Evolutionary conservation across 148 eudicot genomes (phyloP), one percentile per base, ranked within the genome.

Genomic region (Persicaria tinctoria): DNA sequence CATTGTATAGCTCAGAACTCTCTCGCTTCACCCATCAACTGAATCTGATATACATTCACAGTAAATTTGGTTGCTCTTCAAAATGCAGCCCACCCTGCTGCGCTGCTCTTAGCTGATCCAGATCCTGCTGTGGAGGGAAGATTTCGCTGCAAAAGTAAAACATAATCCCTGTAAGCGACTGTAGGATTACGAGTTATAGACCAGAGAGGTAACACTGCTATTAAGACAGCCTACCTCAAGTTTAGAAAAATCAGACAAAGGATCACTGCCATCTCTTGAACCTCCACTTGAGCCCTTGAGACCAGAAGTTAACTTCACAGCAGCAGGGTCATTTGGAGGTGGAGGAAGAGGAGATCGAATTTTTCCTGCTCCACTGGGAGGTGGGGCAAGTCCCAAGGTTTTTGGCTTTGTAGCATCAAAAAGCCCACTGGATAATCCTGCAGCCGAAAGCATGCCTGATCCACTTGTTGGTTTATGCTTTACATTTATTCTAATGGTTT

Each of bases 81-180:
- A 80, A 94, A 90, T 46, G 99, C 99, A 20, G 99, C 99, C 99
- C 99, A 95, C 77, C 99, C 99, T 76, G 99, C 94, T 70, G 92
- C 99, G 76, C 80, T 84, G 78, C 79, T 78, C 78, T 85, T 88
- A 68, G 85, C 76, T 76, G 99, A 75, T 79, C 85, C 96, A 48
- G 96, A 78, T 80, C 86, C 96, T 6, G 86, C 75, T 74, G 86
- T 74, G 0, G 97, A 81, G 53, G 99, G 99, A 80, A 95, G 97
- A 82, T 81, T 92, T 68, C 79, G 83, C 97, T 95, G 93, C 86
- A 45, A 53, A 46, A 64, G 10, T n/a, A 3, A 66, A 18, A 32
- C 38, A 32, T 7, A 23, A 53, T 62, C 68, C 12, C 10, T 57
- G 1, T 32, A 32, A 32, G 41, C 41, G 41, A 32, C 41, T 32